Percentiles rank a stretch among this genome's conserved stretches.
These are phyloP conservation scores for Lippia alba DNA, from an alignment of 305 asterid genomes.

Conservation along the genomic window DNA sequence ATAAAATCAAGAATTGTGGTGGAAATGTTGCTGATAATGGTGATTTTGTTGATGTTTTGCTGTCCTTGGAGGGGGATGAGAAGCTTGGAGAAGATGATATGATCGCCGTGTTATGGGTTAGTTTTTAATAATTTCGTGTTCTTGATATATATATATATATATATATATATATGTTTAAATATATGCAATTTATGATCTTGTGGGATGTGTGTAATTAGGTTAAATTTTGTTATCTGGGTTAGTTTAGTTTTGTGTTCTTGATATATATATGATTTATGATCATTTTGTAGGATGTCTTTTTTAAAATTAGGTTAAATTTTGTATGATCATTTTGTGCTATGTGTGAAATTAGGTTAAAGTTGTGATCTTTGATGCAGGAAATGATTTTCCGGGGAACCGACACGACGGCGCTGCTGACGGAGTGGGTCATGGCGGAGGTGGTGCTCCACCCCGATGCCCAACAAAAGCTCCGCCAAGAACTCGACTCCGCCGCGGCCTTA, in stretches of 20 bases:
- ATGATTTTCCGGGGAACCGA: constrained; percentile 80
- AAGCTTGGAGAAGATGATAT: constrained; percentile 57
- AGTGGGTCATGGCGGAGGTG: constrained; percentile 76
- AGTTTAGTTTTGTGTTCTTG: no score
- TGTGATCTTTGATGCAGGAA: constrained; percentile 44
- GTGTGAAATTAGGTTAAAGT: no score
- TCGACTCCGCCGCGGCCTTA: constrained; percentile 29
- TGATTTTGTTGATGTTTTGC: constrained; percentile 60
- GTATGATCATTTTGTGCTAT: no score
- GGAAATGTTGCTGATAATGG: constrained; percentile 2
- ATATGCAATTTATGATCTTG: no score
- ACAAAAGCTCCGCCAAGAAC: constrained; percentile 52
- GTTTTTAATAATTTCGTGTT: background rate
- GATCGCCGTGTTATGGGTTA: constrained; percentile 64
- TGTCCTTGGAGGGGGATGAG: constrained; percentile 57
- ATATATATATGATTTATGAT: no score
- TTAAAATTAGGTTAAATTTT: no score
- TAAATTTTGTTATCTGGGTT: no score
- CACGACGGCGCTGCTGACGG: constrained; percentile 68
- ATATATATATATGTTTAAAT: no score
- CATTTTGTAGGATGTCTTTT: no score
- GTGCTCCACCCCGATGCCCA: constrained; percentile 62
- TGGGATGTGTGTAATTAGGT: no score
- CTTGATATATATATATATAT: background rate
- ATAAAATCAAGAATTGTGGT: background rate